These are phyloP conservation scores for Comarum palustre DNA, from an alignment of 306 rosid genomes.

Conservation along the genomic window DNA sequence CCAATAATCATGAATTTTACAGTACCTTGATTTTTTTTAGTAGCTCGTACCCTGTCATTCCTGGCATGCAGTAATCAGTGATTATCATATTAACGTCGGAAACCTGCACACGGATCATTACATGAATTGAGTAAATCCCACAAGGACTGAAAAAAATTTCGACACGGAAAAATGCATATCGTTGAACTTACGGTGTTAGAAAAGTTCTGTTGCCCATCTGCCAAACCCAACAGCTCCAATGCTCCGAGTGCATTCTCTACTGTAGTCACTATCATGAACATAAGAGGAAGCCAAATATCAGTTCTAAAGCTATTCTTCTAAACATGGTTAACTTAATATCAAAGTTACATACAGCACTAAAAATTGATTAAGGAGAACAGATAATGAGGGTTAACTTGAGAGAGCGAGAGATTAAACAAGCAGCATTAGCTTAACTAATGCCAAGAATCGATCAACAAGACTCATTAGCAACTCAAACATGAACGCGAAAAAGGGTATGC, in stretches of 20 bases:
- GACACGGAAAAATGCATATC: not conserved
- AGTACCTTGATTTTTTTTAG: constrained; percentile 32
- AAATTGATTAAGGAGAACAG: not conserved
- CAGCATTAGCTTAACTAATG: not conserved
- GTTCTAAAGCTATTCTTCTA: not conserved
- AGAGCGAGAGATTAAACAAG: too few species aligned
- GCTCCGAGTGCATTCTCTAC: constrained; percentile 28
- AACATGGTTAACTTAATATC: not conserved
- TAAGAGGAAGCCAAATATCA: not conserved
- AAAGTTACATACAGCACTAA: not conserved
- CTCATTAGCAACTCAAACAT: too few species aligned
- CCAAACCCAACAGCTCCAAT: constrained; percentile 33
- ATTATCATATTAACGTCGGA: constrained; percentile 27
- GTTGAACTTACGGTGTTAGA: constrained; percentile 11
- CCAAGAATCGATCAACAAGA: not conserved
- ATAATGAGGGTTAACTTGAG: not conserved
- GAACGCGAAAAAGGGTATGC: not conserved
- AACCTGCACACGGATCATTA: constrained; percentile 10
- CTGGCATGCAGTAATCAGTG: constrained; percentile 36
- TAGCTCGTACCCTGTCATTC: constrained; percentile 36
- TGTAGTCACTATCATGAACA: constrained; percentile 19
- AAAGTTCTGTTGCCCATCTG: constrained; percentile 19
- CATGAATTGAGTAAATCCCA: not conserved
- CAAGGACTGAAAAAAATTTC: not conserved
- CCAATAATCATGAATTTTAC: not conserved